Evolutionary conservation across 208 protist genomes (phyloP), one percentile per base, ranked within the genome.

Genomic region (Naegleria gruberi): DNA sequence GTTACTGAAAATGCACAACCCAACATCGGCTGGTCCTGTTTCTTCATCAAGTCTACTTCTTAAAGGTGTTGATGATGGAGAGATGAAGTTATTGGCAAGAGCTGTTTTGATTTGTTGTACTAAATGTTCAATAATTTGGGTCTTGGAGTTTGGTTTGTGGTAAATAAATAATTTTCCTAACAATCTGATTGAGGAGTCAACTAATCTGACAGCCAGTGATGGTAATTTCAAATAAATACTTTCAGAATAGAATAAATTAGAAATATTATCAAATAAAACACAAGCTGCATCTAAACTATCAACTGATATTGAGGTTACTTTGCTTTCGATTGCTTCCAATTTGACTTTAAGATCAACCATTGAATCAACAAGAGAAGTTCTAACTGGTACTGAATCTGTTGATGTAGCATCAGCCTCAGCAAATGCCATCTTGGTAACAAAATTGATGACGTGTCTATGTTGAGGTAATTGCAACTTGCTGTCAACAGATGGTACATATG

Each of bases 371-470:
- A 77, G 30, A 6, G 65, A 77, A 8, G 65, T 77, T 77, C 30
- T 77, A 37, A 77, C 34, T 37, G 65, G 65, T 0, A 77, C n/a
- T 77, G 65, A 77, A 37, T 77, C 65, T 6, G 65, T 12, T 37
- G 34, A 37, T 37, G 65, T 37, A 0, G 37, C 84, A 65, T 88
- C 84, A 0, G 37, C 30, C 26, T 88, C n/a, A 40, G 46, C 84
- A 65, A 88, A 88, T 30, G 45, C 84, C 45, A 88, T 44, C n/a
- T 88, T 88, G 7, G 84, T 88, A 12, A 88, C n/a, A 47, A 88
- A 65, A 42, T 88, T 88, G 8, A 88, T 42, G 0, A 88, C 15
- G 40, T 47, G n/a, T 55, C 34, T 51, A 8, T 87, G 83, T 40
- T 87, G 83, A 37, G 44, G 41, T 34, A 42, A 17, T n/a, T 85